These are phyloP conservation scores for Fomitopsis serialis DNA, from an alignment of 768 basidiomycete genomes.

Conservation along the genomic window DNA sequence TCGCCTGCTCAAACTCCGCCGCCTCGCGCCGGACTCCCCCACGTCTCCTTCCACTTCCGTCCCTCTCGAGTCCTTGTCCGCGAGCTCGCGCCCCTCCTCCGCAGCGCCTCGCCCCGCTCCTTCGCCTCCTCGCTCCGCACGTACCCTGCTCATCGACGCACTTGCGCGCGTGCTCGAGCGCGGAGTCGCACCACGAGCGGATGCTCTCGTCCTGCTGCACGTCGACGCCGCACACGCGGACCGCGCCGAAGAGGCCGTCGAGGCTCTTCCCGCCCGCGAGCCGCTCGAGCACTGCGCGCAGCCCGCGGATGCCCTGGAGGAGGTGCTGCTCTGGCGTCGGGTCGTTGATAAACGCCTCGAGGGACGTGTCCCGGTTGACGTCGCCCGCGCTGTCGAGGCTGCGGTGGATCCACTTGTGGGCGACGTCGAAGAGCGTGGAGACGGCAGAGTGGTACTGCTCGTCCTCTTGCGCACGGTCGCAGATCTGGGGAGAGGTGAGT, in stretches of 20 bases:
- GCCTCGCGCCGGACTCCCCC: slow-evolving; percentile 41
- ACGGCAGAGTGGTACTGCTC: slow-evolving; percentile 52
- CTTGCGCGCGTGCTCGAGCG: slow-evolving; percentile 33
- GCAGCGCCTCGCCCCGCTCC: slow-evolving; percentile 38
- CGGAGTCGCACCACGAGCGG: slow-evolving; percentile 50
- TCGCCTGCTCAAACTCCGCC: slow-evolving; percentile 36
- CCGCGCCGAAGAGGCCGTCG: slow-evolving; percentile 38
- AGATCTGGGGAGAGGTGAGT: slow-evolving; percentile 39
- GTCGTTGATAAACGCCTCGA: slow-evolving; percentile 55
- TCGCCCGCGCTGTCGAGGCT: slow-evolving; percentile 45
- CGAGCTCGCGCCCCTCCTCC: slow-evolving; percentile 44
- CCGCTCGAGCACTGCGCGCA: slow-evolving; percentile 44
- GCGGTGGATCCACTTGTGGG: slow-evolving; percentile 52
- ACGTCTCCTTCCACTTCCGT: slow-evolving; percentile 49
- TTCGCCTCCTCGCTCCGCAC: slow-evolving; percentile 42
- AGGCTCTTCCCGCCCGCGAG: slow-evolving; percentile 45
- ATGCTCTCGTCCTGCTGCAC: slow-evolving; percentile 50
- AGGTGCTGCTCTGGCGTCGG: slow-evolving; percentile 61
- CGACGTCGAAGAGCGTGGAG: slow-evolving; percentile 48
- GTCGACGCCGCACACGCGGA: slow-evolving; percentile 40
- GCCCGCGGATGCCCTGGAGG: slow-evolving; percentile 39
- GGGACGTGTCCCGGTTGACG: slow-evolving; percentile 36
- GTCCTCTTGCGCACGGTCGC: slow-evolving; percentile 59
- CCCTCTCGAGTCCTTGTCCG: slow-evolving; percentile 40
- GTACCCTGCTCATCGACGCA: slow-evolving; percentile 47